Base-by-base conservation (phyloP, 495 filamentous ascomycete genomes). In the Hypoxylon crocopeplum region DNA sequence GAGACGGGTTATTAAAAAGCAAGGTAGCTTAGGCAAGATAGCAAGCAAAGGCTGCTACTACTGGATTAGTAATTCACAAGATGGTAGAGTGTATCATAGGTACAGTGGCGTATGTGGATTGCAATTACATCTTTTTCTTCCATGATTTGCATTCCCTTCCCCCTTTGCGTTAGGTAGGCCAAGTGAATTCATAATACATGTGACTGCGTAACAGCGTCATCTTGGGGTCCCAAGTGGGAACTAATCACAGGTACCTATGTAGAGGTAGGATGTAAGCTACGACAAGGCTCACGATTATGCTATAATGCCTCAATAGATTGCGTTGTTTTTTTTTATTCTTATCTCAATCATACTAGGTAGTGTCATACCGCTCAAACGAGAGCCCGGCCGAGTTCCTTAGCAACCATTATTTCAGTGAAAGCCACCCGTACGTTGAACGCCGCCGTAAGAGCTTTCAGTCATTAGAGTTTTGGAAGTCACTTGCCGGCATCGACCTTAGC, bases 401-500 rank as follows among this genome's bases (percentile, higher is more conserved):
- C 48, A 38, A 42, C 42, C 48, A 53, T 57, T 54, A 59, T 30
- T 39, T 47, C 29, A 39, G 38, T 36, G 44, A 59, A 55, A 53
- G 39, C 54, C 54, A 19, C 42, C 54, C 54, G 48, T 37, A 57
- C 54, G 19, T 49, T 64, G 42, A 12, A 48, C 45, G 27, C 34
- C 54, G 27, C 48, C 48, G 40, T 38, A 13, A 63, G 54, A 64
- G 49, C 61, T 46, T 51, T 38, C 41, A 56, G 65, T 81, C 80
- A 22, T 92, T 92, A 89, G 84, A 92, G 64, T 75, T 88, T 66
- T 27, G 57, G 37, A 21, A 55, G 29, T 71, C 73, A 72, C 56
- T 78, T 79, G 65, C 62, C 47, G 56, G 71, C 77, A 67, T 98
- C 93, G 50, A 91, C 88, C 84, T 93, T 92, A 77, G 91, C 82